Percentiles rank a stretch among this genome's conserved stretches.
phyloP scores from a whole-genome alignment of 495 filamentous ascomycete genomes.

The Niebla homalea region DNA sequence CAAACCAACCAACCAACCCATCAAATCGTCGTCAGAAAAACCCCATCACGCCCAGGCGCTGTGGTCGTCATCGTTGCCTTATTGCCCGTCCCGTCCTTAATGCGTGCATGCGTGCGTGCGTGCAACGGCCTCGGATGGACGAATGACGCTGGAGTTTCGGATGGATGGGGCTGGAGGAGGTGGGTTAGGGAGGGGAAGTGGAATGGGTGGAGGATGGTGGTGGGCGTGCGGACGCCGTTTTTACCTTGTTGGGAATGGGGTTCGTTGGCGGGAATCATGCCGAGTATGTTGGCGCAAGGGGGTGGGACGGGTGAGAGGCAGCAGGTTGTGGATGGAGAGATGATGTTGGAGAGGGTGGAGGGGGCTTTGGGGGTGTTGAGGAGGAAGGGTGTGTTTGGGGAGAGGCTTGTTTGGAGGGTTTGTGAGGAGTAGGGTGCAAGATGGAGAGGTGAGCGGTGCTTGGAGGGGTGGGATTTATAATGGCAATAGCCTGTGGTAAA shows the following conservation, averaged over 20 bases:
- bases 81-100: no score
- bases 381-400: conserved; percentile 30
- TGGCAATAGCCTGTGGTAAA: no score
- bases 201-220: conserved; percentile 35
- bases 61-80: conserved; percentile 36
- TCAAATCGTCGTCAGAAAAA: no score
- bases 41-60: conserved; percentile 29
- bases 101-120: no score
- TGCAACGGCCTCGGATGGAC: conserved; percentile 26
- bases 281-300: conserved; percentile 29
- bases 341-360: conserved; percentile 35
- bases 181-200: no score
- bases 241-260: conserved; percentile 31
- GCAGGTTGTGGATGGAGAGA: conserved; percentile 33
- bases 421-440: conserved; percentile 9
- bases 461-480: no score
- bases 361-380: conserved; percentile 30
- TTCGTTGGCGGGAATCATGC: conserved; percentile 37
- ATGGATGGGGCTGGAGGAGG: conserved; percentile 26
- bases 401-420: conserved; percentile 38
- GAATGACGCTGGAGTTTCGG: conserved; percentile 30
- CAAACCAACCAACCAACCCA: no score
- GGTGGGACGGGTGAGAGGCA: conserved; percentile 34
- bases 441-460: no score
- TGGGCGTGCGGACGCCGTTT: conserved; percentile 35